Conservation (phyloP, 257 asterid species). For the Solanum ossicruentum region DNA sequence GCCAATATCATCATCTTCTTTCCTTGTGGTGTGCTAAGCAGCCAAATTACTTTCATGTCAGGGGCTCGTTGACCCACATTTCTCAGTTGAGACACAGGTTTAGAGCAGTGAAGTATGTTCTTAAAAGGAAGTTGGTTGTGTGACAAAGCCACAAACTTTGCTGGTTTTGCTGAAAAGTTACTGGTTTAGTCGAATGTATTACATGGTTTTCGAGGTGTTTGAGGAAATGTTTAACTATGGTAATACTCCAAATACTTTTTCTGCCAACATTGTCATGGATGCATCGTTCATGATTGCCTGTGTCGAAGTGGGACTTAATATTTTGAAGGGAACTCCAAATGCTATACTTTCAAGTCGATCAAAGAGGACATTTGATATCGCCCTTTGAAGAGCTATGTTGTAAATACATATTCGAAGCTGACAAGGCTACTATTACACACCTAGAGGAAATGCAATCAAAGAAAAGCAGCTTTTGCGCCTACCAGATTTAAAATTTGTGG, state of each 20-base stretch:
- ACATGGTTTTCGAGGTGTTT: slow-evolving; percentile 32
- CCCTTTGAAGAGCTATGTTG: not conserved
- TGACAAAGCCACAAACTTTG: slow-evolving; percentile 41
- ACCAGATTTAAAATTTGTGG: not conserved
- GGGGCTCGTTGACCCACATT: slow-evolving; percentile 34
- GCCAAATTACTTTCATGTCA: slow-evolving; percentile 54
- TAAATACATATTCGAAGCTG: too few relatives aligned
- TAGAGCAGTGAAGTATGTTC: slow-evolving; percentile 29
- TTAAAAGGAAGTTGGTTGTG: slow-evolving; percentile 30
- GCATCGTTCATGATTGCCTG: slow-evolving; percentile 36
- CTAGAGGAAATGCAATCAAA: too few relatives aligned
- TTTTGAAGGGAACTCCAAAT: slow-evolving; percentile 22
- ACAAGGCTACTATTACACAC: too few relatives aligned
- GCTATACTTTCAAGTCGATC: slow-evolving; percentile 13
- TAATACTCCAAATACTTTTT: slow-evolving; percentile 43
- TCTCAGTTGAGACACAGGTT: slow-evolving; percentile 31
- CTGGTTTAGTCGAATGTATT: slow-evolving; percentile 51
- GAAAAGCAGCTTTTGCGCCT: too few relatives aligned
- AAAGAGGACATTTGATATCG: not conserved
- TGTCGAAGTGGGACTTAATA: slow-evolving; percentile 35
- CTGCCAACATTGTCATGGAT: slow-evolving; percentile 49
- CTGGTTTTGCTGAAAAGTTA: slow-evolving; percentile 55
- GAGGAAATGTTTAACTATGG: slow-evolving; percentile 33
- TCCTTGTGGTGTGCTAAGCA: slow-evolving; percentile 62
- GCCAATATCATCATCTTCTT: not conserved